These are phyloP conservation scores for Actinidia chinensis DNA, from an alignment of 179 eudicot species.

Conservation along the genomic window DNA sequence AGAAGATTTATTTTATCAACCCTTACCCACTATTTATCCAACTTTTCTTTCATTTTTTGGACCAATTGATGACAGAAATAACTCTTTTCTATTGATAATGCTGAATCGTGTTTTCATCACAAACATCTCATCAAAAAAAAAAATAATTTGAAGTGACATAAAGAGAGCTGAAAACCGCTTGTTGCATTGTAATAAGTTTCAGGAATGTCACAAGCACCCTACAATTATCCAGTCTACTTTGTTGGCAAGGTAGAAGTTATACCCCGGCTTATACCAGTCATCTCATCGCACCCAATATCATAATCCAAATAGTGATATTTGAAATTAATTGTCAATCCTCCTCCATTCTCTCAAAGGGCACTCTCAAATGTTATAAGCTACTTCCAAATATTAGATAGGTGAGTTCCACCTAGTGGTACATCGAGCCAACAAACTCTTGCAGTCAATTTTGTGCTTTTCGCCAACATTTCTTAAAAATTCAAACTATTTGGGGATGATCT, in stretches of 20 bases:
- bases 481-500: neutral
- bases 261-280: neutral
- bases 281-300: no score
- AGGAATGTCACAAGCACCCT: neutral
- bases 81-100: neutral
- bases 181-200: neutral
- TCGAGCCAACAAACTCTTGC: neutral
- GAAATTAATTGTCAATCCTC: no score
- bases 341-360: no score
- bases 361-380: no score
- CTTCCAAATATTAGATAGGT: neutral
- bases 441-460: neutral
- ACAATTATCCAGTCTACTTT: neutral
- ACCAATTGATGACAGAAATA: neutral
- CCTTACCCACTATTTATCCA: neutral
- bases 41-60: neutral
- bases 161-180: neutral
- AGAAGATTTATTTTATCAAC: no score
- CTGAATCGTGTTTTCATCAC: neutral
- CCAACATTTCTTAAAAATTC: neutral
- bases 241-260: neutral
- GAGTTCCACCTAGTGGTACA: neutral
- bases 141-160: neutral
- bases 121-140: neutral
- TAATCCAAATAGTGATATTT: no score